Base-by-base conservation (phyloP, 768 basidiomycete genomes). In the Clavaria fumosa region DNA sequence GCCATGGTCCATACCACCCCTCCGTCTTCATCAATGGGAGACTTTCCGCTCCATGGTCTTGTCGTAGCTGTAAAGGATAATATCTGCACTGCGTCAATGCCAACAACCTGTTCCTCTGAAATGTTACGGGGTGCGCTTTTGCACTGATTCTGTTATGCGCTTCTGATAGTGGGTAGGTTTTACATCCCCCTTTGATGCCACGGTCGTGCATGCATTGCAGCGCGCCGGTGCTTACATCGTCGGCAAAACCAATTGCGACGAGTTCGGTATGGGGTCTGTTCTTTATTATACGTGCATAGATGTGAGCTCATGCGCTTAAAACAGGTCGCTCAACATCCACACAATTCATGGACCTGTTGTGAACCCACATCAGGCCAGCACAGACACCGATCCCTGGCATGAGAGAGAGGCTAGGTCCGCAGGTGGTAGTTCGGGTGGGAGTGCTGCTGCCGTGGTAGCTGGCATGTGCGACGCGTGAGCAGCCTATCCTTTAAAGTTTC, bases 201-300 rank as follows among this genome's bases (percentile, higher is more conserved):
- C 88, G 1, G 82, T 81, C 4, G 83, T 95, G 0, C 42, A 57
- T 3, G 57, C 76, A 7, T 56, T 97, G 2, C 62, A 64, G 1
- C 43, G 60, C 1, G 59, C 63, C 0, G 89, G 88, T 0, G 88
- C 78, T 0, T 56, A 71, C 12, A 67, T 96, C 7, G 50, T 81
- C 2, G 93, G 89, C 1, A 95, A 95, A 58, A 78, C 90, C 1
- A 91, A 93, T 51, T 86, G 88, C 54, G 93, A 99, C 52, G 91
- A 97, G 57, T 97, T 97, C 56, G 93, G 93, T 1, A 97, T 97
- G 93, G 93, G 93, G 80, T 90, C 41, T 14, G 75, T 10, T 34
- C 20, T 20, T 5, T 27, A 22, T 6, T 3, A 22, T 38, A 15
- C 39, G 15, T 35, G 12, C 14, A 31, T n/a, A 22, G 7, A 23